Evolutionary conservation across 805 yeast genomes (phyloP).

Genomic region (Saturnispora sanitii): DNA sequence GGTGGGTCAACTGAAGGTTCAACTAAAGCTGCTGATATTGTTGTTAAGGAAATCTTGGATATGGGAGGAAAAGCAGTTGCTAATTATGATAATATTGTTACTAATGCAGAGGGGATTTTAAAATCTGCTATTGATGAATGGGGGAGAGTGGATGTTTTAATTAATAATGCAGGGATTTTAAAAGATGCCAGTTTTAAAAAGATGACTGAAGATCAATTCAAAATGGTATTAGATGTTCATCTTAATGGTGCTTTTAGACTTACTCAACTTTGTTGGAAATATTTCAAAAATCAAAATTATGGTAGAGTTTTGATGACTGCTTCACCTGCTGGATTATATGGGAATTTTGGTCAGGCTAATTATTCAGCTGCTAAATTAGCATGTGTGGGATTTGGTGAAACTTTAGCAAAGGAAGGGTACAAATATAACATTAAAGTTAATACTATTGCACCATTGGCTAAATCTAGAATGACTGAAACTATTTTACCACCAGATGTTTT

Average conservation of each 20-base stretch:
- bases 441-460: slow-evolving; percentile 89
- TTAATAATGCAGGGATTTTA: slow-evolving; percentile 93
- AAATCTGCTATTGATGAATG: slow-evolving; percentile 77
- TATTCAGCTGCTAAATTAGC: slow-evolving; percentile 91
- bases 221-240: slow-evolving; percentile 76
- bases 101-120: slow-evolving; percentile 74
- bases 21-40: slow-evolving; percentile 75
- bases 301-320: slow-evolving; percentile 92
- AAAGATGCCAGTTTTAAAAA: slow-evolving; percentile 82
- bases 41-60: slow-evolving; percentile 65
- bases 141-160: slow-evolving; percentile 80
- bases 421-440: slow-evolving; percentile 77
- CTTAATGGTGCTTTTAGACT: slow-evolving; percentile 80
- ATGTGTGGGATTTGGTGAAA: slow-evolving; percentile 84
- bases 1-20: slow-evolving; percentile 61
- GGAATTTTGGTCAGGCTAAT: slow-evolving; percentile 94
- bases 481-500: slow-evolving; percentile 79
- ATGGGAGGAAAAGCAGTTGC: slow-evolving; percentile 86
- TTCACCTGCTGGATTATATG: slow-evolving; percentile 94
- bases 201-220: slow-evolving; percentile 74
- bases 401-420: slow-evolving; percentile 88
- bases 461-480: slow-evolving; percentile 92
- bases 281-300: slow-evolving; percentile 70
- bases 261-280: slow-evolving; percentile 87
- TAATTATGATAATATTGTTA: slow-evolving; percentile 81